Evolutionary conservation across 1,284 basidiomycete species (phyloP), one percentile per base, ranked within the genome.

Genomic region (Boletus mariae): DNA sequence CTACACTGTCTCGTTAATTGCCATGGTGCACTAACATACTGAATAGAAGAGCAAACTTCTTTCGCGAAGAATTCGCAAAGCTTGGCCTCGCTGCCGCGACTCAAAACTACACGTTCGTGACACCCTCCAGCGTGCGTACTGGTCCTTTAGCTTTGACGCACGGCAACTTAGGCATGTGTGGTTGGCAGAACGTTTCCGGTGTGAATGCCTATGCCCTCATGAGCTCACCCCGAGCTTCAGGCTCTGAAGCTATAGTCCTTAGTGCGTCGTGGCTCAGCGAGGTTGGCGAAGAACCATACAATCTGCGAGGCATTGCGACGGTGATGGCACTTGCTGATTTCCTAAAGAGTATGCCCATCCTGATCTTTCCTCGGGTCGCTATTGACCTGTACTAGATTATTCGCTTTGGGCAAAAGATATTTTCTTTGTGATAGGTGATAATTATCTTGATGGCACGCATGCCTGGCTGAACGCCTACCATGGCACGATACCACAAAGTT

Each of bases 361-460:
- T 9, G 17, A 32, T 42, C 23, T 45, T 43, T 35, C 23, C 34
- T 26, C 4, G 37, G 31, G 12, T 35, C 28, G 9, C 44, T 41
- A 43, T 42, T 46, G 44, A 59, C 38, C 41, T 25, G 20, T 15
- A 31, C 13, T 59, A 96, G 94, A 80, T 28, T 90, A 93, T 62
- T 92, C 92, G 32, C 77, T 93, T 51, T 98, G 94, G 94, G 90
- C 93, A 0, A 95, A 94, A 68, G 96, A 99, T 62, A 78, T 99
- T 53, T 75, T 98, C 26, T 90, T 99, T 58, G 84, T 99, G 28
- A 75, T 98, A 55, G 89, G 88, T 47, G 96, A 98, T 59, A 92
- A 86, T 1, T 85, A 96, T 66, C 70, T 94, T 29, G 88, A 94
- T 47, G 97, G 97, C 3, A 89, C 94, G 77, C 89, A 97, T 56